Percentiles rank a stretch among this genome's conserved stretches.
Evolutionary conservation across 306 rosid genomes (phyloP).

Genomic region (Sechiopsis laciniata): DNA sequence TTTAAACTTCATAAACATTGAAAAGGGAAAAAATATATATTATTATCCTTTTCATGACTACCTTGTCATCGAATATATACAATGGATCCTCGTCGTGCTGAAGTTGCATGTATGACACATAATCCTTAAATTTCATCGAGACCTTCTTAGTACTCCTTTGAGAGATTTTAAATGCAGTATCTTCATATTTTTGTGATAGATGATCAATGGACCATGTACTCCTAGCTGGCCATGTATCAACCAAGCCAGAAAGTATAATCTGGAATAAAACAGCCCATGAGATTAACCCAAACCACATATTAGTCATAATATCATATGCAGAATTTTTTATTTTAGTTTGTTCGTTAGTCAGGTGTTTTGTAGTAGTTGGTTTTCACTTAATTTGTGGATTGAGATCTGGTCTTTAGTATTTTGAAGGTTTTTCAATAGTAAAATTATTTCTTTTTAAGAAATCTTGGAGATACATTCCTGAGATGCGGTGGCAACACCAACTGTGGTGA

Average conservation of each 20-base stretch:
- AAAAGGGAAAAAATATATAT: neutral
- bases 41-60: conserved; percentile 22
- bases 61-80: conserved; percentile 95
- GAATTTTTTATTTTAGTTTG: neutral
- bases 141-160: conserved; percentile 60
- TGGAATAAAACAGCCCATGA: conserved; percentile 35
- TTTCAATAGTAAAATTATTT: neutral
- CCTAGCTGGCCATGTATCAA: conserved; percentile 88
- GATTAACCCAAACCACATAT: conserved; percentile 12
- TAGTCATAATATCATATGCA: neutral
- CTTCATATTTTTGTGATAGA: conserved; percentile 58
- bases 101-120: conserved; percentile 63
- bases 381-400: neutral
- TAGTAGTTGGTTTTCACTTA: neutral
- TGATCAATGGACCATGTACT: conserved; percentile 71
- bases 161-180: conserved; percentile 72
- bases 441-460: neutral
- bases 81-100: conserved; percentile 97
- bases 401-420: neutral
- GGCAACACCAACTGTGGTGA: neutral
- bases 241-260: conserved; percentile 73
- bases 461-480: neutral
- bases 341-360: neutral
- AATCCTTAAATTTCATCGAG: conserved; percentile 74
- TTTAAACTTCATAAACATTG: neutral